A percentile compares a stretch with the other conserved stretches of the same genome.
phyloP scores from a whole-genome alignment of 768 basidiomycete species.

The Kwoniella newhampshirensis region DNA sequence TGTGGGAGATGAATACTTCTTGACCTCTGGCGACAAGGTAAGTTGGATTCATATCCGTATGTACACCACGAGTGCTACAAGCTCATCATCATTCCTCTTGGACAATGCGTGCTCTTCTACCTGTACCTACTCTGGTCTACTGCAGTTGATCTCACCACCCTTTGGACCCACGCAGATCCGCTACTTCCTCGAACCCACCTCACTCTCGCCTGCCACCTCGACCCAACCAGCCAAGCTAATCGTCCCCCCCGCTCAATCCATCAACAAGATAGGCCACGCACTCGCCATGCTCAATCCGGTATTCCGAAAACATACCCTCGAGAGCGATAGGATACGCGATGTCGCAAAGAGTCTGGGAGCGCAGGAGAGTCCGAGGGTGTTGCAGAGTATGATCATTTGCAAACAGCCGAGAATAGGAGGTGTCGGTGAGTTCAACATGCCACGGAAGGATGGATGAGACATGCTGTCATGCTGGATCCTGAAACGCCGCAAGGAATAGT shows the following conservation, averaged over 20 bases:
- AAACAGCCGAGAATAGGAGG: conserved; percentile 93
- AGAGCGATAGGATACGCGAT: conserved; percentile 68
- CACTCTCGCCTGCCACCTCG: conserved; percentile 61
- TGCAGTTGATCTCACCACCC: too few relatives aligned
- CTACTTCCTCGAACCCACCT: conserved; percentile 90
- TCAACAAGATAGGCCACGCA: conserved; percentile 80
- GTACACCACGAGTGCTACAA: too few relatives aligned
- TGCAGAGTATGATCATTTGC: conserved; percentile 93
- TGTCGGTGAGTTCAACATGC: conserved; percentile 63
- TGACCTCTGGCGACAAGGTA: conserved; percentile 80
- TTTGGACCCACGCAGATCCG: conserved; percentile 59
- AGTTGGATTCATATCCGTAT: too few relatives aligned
- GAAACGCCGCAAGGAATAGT: too few relatives aligned
- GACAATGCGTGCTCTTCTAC: too few relatives aligned
- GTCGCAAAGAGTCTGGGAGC: conserved; percentile 76
- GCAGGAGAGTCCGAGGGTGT: conserved; percentile 78
- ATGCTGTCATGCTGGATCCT: too few relatives aligned
- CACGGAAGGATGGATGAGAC: too few relatives aligned
- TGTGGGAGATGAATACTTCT: conserved; percentile 84
- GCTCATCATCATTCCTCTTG: too few relatives aligned
- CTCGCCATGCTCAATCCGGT: conserved; percentile 80
- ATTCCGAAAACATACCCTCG: conserved; percentile 75
- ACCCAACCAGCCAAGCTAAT: conserved; percentile 64
- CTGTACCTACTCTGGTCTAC: too few relatives aligned
- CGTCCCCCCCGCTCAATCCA: conserved; percentile 62